Percentiles rank a stretch among this genome's conserved stretches.
Evolutionary conservation across 345 rosid genomes (phyloP).

Genomic region (Pistacia integerrima): DNA sequence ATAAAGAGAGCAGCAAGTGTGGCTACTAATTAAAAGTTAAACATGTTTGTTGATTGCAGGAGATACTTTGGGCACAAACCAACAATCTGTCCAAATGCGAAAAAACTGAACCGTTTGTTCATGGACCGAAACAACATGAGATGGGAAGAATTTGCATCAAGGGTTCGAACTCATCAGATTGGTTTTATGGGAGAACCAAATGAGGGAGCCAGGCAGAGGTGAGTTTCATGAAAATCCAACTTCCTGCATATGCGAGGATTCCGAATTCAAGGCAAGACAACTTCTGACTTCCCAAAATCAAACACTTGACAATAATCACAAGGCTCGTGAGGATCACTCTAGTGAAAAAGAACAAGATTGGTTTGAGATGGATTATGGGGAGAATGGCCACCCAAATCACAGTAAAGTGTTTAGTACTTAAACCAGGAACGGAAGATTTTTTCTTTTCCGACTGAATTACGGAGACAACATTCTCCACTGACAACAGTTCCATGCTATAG

Average conservation of each 20-base stretch:
- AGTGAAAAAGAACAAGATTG: too few species aligned
- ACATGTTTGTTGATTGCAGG: constrained; percentile 40
- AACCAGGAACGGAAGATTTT: too few species aligned
- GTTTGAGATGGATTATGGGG: too few species aligned
- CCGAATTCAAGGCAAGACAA: constrained; percentile 39
- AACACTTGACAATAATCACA: too few species aligned
- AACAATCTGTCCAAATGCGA: constrained; percentile 84
- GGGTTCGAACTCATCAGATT: constrained; percentile 53
- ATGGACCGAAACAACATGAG: constrained; percentile 63
- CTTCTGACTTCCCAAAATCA: too few species aligned
- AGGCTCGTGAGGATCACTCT: too few species aligned
- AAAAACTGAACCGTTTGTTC: constrained; percentile 69
- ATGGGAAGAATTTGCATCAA: constrained; percentile 82
- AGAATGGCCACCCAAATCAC: too few species aligned
- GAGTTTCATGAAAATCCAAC: constrained; percentile 90
- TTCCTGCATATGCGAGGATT: constrained; percentile 69
- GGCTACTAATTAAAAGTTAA: not conserved
- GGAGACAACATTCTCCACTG: not conserved
- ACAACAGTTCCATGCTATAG: not conserved
- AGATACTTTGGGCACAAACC: constrained; percentile 93
- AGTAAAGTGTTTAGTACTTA: too few species aligned
- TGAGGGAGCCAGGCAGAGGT: constrained; percentile 73
- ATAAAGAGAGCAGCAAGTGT: not conserved
- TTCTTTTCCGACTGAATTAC: constrained; percentile 43
- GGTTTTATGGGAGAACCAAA: constrained; percentile 94